Base-by-base conservation (phyloP, 345 rosid species). In the Euphorbia tirucalli region DNA sequence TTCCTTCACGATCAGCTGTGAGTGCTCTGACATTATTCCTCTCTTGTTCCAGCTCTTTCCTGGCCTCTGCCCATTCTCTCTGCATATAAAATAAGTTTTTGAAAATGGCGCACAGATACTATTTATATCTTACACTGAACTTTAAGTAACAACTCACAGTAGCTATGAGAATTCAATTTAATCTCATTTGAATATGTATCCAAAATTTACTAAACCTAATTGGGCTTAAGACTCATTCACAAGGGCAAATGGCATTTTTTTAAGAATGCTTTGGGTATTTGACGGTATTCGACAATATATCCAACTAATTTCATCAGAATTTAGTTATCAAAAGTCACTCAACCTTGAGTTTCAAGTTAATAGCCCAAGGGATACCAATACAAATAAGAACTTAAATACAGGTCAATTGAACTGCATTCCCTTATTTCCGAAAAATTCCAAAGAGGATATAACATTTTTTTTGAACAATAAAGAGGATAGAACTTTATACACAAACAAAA, bases 1-100 rank as follows among this genome's bases (percentile, higher is more conserved):
- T 83, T 72, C 84, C 89, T 41, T 88, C 97, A 52, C 96, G 89
- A 69, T 87, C 97, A 37, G 81, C 81, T 70, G 78, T 81, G 54
- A 88, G 85, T 65, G 67, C 78, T 72, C 91, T 93, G 32, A 85
- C 86, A 83, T 78, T 86, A 69, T 88, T 88, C 62, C 87, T 83
- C 83, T 87, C 97, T 80, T 85, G 93, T 83, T 90, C 96, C 75
- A 92, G 80, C 74, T 94, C 96, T 65, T 80, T 88, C 85, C 89
- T 94, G 39, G 94, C 97, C 78, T 90, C 93, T 69, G 92, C 96
- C 99, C 97, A 92, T 83, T 94, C 99, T 79, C 86, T 88, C 99
- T 94, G 18, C 21, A 46, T 5, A 55, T 28, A 43, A 16, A 11
- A 31, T 1, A 57, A 28, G 7, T 19, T 16, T 21, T 14, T 6